Conservation (phyloP, 345 rosid species). For the Eucalyptus curtisii region DNA sequence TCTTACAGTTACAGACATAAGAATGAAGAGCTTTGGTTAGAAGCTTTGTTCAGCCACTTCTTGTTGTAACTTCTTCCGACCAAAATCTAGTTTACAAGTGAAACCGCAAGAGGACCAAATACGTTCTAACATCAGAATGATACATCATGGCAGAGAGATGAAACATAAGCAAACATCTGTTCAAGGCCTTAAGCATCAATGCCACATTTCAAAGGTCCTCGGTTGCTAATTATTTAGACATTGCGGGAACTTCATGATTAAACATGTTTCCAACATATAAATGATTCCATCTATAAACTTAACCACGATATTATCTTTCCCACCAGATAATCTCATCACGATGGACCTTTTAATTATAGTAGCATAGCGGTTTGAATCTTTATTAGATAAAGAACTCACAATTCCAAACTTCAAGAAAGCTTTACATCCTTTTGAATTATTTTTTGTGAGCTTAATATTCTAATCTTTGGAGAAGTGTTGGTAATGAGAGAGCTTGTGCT, state of each 20-base stretch:
- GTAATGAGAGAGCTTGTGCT: no score
- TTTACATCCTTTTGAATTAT: no score
- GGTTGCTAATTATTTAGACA: not conserved
- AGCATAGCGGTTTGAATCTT: not conserved
- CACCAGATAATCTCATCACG: not conserved
- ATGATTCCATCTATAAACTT: not conserved
- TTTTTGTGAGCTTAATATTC: no score
- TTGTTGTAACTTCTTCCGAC: not conserved
- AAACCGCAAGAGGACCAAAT: not conserved
- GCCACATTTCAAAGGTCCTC: not conserved
- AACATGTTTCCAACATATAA: not conserved
- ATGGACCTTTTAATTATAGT: not conserved
- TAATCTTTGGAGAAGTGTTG: fast-evolving
- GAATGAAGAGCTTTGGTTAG: not conserved
- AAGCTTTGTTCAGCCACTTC: not conserved
- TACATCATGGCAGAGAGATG: not conserved
- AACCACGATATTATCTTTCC: not conserved
- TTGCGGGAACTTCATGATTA: not conserved
- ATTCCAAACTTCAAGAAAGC: no score
- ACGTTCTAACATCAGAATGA: not conserved
- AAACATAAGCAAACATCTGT: not conserved
- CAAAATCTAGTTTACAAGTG: not conserved
- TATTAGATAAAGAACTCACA: no score
- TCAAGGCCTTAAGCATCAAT: not conserved
- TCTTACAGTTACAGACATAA: not conserved